A percentile compares a stretch with the other conserved stretches of the same genome.
These are phyloP conservation scores for Pseudogymnoascus sp. DNA, from an alignment of 2,329 filamentous ascomycete species.

Conservation along the genomic window DNA sequence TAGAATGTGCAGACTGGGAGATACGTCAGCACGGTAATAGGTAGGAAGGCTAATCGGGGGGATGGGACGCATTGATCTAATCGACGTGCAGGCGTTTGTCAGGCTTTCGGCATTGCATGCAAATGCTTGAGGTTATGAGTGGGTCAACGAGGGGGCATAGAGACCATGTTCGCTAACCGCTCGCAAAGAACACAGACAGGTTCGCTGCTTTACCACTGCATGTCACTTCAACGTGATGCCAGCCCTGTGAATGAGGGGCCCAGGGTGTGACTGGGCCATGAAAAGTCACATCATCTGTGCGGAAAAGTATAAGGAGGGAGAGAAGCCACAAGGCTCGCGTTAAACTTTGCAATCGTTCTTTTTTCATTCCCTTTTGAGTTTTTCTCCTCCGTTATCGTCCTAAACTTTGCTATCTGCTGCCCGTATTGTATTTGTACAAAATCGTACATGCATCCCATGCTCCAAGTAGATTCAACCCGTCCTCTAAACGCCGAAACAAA, in stretches of 20 bases:
- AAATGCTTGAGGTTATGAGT: not conserved
- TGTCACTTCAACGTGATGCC: constrained; percentile 8
- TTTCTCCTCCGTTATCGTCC: not conserved
- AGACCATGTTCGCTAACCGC: not conserved
- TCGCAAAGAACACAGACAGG: constrained; percentile 7
- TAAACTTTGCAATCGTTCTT: constrained; percentile 4
- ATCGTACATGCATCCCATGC: constrained; percentile 6
- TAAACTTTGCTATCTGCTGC: constrained; percentile 1
- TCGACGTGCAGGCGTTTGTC: constrained; percentile 7
- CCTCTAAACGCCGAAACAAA: constrained; percentile 7
- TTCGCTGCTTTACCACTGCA: constrained; percentile 6
- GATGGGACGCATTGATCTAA: constrained; percentile 5
- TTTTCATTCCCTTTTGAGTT: not conserved
- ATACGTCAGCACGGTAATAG: constrained; percentile 6
- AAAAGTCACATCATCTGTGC: constrained; percentile 7
- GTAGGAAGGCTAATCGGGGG: not conserved
- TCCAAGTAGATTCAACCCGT: constrained; percentile 3
- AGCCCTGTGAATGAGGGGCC: not conserved
- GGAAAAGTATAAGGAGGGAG: not conserved
- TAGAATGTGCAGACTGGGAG: not conserved
- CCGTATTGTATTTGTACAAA: constrained; percentile 7
- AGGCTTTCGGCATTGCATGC: constrained; percentile 8
- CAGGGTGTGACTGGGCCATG: not conserved
- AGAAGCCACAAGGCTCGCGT: not conserved
- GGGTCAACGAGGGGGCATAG: not conserved